Conservation (phyloP, 108 stramenopile genomes). For the Skeletonema grethae region DNA sequence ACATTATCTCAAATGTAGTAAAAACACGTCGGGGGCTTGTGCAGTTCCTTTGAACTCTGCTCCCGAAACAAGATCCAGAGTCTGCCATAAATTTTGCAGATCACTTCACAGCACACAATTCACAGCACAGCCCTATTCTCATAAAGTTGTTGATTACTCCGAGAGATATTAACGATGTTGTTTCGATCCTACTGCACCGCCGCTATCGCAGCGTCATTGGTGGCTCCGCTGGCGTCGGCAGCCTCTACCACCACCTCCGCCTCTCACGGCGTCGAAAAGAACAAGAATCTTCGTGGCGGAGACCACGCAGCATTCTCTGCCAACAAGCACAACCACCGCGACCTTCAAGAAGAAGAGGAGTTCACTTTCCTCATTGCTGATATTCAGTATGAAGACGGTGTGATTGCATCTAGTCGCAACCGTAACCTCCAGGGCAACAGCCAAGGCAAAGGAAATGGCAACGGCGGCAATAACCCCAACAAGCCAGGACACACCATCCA, state of each 20-base stretch:
- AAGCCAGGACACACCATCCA: neutral
- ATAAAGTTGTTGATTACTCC: no score
- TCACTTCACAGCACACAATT: no score
- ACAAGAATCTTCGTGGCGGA: constrained; percentile 10
- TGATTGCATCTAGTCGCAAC: neutral
- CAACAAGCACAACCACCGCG: neutral
- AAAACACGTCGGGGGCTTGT: no score
- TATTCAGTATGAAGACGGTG: constrained; percentile 9
- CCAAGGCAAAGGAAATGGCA: neutral
- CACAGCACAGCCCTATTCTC: no score
- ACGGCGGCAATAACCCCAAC: neutral
- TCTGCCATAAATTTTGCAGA: no score
- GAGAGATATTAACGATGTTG: neutral
- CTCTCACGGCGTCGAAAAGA: neutral
- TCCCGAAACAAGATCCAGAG: no score
- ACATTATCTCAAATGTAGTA: no score
- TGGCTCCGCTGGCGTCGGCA: no score
- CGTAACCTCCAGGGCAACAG: neutral
- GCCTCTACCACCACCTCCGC: neutral
- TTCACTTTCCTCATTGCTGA: constrained; percentile 3
- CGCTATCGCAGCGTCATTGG: neutral
- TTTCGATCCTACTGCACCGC: neutral
- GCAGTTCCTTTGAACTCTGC: no score
- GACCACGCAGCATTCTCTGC: neutral
- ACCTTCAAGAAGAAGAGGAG: constrained; percentile 7